Evolutionary conservation across 345 rosid genomes (phyloP).

Genomic region (Rhizophora mangle): DNA sequence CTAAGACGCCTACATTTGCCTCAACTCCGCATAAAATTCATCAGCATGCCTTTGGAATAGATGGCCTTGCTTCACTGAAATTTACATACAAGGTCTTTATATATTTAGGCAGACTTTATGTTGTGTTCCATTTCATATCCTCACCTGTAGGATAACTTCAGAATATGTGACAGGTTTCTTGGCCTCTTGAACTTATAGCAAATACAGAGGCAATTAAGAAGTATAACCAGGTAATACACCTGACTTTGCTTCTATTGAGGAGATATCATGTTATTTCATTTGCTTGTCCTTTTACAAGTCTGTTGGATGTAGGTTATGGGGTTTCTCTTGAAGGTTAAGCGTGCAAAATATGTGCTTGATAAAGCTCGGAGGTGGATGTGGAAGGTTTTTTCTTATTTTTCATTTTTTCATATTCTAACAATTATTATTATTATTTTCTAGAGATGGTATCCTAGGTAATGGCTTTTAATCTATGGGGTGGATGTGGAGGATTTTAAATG

Average conservation of each 20-base stretch:
- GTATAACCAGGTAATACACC: conserved; percentile 76
- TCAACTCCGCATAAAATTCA: conserved; percentile 51
- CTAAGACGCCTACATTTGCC: conserved; percentile 35
- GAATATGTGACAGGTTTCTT: conserved; percentile 60
- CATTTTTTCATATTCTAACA: not conserved
- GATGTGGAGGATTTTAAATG: too few species aligned
- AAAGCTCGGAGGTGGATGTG: conserved; percentile 99
- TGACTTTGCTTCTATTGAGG: conserved; percentile 21
- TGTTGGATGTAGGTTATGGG: conserved; percentile 71
- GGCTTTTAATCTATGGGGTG: not conserved
- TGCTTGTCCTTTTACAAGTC: conserved; percentile 24
- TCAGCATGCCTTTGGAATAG: conserved; percentile 59
- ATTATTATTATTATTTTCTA: not conserved
- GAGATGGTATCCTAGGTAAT: not conserved
- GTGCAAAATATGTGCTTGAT: conserved; percentile 92
- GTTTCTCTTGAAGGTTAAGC: conserved; percentile 92
- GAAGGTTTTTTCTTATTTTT: conserved; percentile 57
- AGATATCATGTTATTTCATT: conserved; percentile 9
- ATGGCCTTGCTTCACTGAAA: conserved; percentile 72
- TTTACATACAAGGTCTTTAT: conserved; percentile 74
- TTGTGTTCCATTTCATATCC: conserved; percentile 10
- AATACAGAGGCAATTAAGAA: conserved; percentile 82
- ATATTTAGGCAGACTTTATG: conserved; percentile 9
- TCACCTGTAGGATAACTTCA: conserved; percentile 11
- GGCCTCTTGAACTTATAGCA: conserved; percentile 99